phyloP scores from a whole-genome alignment of 441 rosid species.

The Rhodomyrtus psidioides region DNA sequence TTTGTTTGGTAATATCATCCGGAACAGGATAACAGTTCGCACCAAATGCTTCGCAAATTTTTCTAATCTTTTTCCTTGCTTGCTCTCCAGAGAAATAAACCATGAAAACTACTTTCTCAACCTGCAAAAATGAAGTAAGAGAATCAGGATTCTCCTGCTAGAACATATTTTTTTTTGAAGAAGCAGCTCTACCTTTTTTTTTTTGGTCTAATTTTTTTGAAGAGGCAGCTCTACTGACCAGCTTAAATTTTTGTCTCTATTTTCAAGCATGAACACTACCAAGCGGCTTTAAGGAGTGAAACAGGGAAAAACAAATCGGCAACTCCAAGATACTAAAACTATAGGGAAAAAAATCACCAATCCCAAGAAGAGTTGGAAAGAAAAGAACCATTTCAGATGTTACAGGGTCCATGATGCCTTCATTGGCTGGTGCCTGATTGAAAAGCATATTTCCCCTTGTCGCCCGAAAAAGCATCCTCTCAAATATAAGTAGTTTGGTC shows the following conservation, averaged over 20 bases:
- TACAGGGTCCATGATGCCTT: slow-evolving; percentile 86
- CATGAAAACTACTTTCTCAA: slow-evolving; percentile 80
- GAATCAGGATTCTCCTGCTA: slow-evolving; percentile 4
- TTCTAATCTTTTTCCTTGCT: slow-evolving; percentile 75
- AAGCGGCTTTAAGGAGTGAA: not conserved
- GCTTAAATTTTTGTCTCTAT: not conserved
- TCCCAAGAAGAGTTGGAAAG: not conserved
- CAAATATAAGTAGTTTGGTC: slow-evolving; percentile 69
- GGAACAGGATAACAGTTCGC: slow-evolving; percentile 95
- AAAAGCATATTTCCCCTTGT: slow-evolving; percentile 99
- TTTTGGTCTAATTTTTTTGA: no score
- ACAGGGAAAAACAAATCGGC: not conserved
- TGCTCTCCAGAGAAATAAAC: slow-evolving; percentile 97
- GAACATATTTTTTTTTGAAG: not conserved
- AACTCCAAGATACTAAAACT: not conserved
- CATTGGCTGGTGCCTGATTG: slow-evolving; percentile 84
- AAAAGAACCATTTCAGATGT: slow-evolving; percentile 73
- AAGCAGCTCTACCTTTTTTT: not conserved
- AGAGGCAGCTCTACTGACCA: not conserved
- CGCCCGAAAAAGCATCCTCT: slow-evolving; percentile 94
- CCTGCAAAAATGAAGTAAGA: slow-evolving; percentile 33
- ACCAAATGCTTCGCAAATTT: slow-evolving; percentile 95
- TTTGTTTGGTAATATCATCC: slow-evolving; percentile 77
- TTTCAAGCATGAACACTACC: not conserved
- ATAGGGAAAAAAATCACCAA: not conserved